Conservation (phyloP, 1,284 basidiomycete genomes). For the Phylloporus sp. region DNA sequence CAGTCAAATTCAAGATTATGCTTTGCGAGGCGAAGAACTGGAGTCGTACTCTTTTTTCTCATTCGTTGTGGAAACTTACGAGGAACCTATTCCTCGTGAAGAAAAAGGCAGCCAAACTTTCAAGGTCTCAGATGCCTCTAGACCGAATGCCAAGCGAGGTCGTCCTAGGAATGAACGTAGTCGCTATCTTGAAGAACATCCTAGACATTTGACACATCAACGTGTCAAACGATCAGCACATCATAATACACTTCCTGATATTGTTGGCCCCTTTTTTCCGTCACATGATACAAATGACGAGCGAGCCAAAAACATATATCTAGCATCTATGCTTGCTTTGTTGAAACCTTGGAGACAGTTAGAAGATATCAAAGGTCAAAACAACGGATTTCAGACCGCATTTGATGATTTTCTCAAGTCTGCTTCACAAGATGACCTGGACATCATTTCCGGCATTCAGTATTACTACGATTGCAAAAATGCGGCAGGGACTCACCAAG, state of each 20-base stretch:
- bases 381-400: background rate
- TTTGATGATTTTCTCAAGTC: background rate
- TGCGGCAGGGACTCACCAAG: background rate
- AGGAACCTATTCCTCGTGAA: background rate
- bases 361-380: background rate
- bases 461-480: background rate
- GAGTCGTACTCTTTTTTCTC: background rate
- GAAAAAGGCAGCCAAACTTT: background rate
- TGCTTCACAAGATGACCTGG: background rate
- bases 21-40: background rate
- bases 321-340: background rate
- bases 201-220: background rate
- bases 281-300: background rate
- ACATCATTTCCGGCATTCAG: background rate
- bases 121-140: background rate
- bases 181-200: background rate
- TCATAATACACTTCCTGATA: background rate
- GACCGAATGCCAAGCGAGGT: background rate
- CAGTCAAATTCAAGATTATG: background rate
- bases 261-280: background rate
- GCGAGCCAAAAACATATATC: background rate
- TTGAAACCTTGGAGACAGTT: background rate
- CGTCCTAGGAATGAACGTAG: background rate
- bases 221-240: background rate
- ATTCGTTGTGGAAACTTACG: background rate